Conservation (phyloP, 2,329 filamentous ascomycete genomes). For the Exophiala sideris region DNA sequence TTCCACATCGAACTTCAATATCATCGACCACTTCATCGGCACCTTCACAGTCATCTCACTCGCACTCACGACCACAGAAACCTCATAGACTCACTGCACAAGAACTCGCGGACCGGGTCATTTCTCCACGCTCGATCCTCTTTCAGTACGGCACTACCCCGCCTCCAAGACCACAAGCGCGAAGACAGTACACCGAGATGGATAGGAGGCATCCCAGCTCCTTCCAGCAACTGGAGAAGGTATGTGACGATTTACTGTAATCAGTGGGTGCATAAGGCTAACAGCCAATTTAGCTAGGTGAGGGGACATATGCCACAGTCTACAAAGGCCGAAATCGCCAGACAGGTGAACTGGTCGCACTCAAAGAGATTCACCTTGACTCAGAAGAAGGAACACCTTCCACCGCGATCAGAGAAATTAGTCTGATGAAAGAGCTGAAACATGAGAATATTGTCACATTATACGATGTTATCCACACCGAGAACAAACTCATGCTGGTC, state of each 20-base stretch:
- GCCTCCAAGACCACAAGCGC: conserved; percentile 18
- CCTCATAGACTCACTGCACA: conserved; percentile 20
- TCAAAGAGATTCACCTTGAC: conserved; percentile 98
- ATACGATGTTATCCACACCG: conserved; percentile 98
- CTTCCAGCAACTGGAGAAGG: conserved; percentile 97
- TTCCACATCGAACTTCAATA: conserved; percentile 23
- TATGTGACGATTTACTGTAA: conserved; percentile 24
- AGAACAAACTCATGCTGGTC: conserved; percentile 99
- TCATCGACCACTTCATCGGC: conserved; percentile 22
- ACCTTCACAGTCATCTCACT: conserved; percentile 14
- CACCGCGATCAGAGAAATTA: conserved; percentile 97
- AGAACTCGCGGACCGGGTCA: conserved; percentile 27
- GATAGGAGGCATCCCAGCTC: conserved; percentile 92
- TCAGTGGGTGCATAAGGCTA: not conserved
- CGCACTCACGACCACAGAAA: conserved; percentile 6
- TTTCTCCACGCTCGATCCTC: conserved; percentile 28
- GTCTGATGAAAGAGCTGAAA: conserved; percentile 98
- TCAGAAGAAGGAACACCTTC: conserved; percentile 97
- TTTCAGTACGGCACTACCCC: conserved; percentile 22
- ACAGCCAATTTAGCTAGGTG: conserved; percentile 63
- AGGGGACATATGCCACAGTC: conserved; percentile 97
- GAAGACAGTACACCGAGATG: conserved; percentile 53
- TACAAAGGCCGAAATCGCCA: conserved; percentile 98
- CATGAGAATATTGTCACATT: conserved; percentile 97
- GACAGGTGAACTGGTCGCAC: conserved; percentile 90